A percentile compares a stretch with the other conserved stretches of the same genome.
phyloP scores from a whole-genome alignment of 139 green algal species.

The Pedinophyceae sp. region DNA sequence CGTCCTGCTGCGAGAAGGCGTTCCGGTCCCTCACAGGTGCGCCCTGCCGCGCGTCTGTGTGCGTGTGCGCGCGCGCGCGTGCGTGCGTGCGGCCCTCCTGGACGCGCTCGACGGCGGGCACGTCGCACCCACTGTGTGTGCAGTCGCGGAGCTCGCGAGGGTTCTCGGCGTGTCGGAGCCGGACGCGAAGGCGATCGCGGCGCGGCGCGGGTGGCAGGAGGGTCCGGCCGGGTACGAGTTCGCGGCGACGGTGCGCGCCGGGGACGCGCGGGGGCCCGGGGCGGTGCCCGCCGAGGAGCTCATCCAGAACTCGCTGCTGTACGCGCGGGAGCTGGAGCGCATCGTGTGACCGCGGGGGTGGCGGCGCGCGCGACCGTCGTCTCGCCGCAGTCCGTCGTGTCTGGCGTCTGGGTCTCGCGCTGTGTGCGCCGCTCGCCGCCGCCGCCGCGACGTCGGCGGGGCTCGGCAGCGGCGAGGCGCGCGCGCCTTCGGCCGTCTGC shows the following conservation, averaged over 20 bases:
- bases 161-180: slow-evolving; percentile 13
- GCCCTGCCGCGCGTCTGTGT: not conserved
- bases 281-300: slow-evolving; percentile 33
- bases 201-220: slow-evolving; percentile 59
- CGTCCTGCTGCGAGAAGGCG: slow-evolving; percentile 70
- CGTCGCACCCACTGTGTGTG: not conserved
- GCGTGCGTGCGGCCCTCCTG: not conserved
- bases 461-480: too few species aligned
- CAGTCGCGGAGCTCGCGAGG: not conserved
- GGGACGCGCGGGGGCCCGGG: not conserved
- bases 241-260: slow-evolving; percentile 5
- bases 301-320: slow-evolving; percentile 75
- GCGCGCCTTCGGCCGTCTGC: too few species aligned
- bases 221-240: slow-evolving; percentile 38
- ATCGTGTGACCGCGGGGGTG: slow-evolving; percentile 58
- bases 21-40: slow-evolving; percentile 65
- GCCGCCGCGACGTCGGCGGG: too few species aligned
- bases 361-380: not conserved
- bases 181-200: slow-evolving; percentile 63
- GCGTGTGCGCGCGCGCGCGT: not conserved
- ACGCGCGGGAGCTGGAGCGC: slow-evolving; percentile 86
- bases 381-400: too few species aligned
- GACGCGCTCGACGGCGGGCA: not conserved
- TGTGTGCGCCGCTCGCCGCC: too few species aligned
- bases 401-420: too few species aligned